Evolutionary conservation across 2,329 filamentous ascomycete genomes (phyloP).

Genomic region (Claviceps cyperi): DNA sequence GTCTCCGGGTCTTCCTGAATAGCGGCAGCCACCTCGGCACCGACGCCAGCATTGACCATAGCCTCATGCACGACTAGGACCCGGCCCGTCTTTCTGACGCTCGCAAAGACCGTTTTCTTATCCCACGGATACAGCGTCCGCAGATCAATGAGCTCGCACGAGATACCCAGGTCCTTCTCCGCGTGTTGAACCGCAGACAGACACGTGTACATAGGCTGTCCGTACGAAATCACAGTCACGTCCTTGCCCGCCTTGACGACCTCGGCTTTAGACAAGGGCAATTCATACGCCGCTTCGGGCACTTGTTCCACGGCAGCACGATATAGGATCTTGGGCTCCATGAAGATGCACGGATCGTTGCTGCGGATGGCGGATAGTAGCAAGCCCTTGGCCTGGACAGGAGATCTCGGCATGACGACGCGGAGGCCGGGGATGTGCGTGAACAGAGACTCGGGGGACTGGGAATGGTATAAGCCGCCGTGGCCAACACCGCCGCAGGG

Average conservation of each 20-base stretch:
- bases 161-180: constrained; percentile 59
- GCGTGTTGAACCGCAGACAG: constrained; percentile 61
- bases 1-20: constrained; percentile 67
- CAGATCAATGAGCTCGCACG: constrained; percentile 74
- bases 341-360: constrained; percentile 81
- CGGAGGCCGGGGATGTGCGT: constrained; percentile 74
- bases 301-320: constrained; percentile 86
- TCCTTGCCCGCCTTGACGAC: constrained; percentile 67
- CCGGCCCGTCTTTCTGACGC: constrained; percentile 74
- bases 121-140: constrained; percentile 90
- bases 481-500: constrained; percentile 82
- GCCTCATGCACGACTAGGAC: constrained; percentile 85
- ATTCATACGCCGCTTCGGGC: constrained; percentile 62
- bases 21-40: constrained; percentile 76
- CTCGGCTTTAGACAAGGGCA: constrained; percentile 77
- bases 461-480: constrained; percentile 75
- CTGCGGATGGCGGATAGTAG: constrained; percentile 60
- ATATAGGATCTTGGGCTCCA: constrained; percentile 91
- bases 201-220: constrained; percentile 78
- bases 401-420: constrained; percentile 76
- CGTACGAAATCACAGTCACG: constrained; percentile 76
- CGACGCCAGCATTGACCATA: constrained; percentile 80
- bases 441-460: constrained; percentile 80
- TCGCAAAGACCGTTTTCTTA: constrained; percentile 61
- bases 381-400: constrained; percentile 77